phyloP scores from a whole-genome alignment of 108 stramenopile species.

The Cylindrotheca closterium region DNA sequence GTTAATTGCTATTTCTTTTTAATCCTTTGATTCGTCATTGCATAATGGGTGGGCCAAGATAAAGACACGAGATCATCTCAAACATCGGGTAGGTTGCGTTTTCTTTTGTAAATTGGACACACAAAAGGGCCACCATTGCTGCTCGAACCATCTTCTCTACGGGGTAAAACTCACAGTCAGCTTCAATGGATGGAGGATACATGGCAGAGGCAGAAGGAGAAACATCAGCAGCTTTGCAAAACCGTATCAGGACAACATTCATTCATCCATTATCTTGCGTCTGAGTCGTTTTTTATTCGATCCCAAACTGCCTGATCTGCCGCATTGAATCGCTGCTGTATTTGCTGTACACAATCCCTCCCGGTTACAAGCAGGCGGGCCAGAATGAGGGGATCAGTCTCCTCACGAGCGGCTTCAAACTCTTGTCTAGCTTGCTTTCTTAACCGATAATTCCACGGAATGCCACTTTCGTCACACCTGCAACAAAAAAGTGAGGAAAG shows the following conservation, averaged over 20 bases:
- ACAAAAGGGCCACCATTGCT: too few relatives aligned
- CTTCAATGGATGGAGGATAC: neutral
- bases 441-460: conserved; percentile 79
- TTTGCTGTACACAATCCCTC: conserved; percentile 88
- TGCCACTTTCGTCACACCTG: conserved; percentile 49
- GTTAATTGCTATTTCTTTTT: too few relatives aligned
- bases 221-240: neutral
- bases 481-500: too few relatives aligned
- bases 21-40: too few relatives aligned
- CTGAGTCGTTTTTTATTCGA: conserved; percentile 72
- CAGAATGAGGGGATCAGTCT: conserved; percentile 89
- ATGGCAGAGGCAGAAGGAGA: neutral
- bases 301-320: conserved; percentile 81
- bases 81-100: too few relatives aligned
- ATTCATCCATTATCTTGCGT: conserved; percentile 9
- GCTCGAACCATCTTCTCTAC: too few relatives aligned
- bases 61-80: too few relatives aligned
- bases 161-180: neutral
- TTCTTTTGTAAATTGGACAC: too few relatives aligned
- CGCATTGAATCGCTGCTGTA: conserved; percentile 87
- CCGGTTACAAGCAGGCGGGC: conserved; percentile 91
- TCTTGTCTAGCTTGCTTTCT: conserved; percentile 81
- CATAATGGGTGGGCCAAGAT: too few relatives aligned
- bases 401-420: conserved; percentile 82
- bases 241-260: too few relatives aligned